phyloP scores from a whole-genome alignment of 257 asterid species.

The Cinchona pubescens region DNA sequence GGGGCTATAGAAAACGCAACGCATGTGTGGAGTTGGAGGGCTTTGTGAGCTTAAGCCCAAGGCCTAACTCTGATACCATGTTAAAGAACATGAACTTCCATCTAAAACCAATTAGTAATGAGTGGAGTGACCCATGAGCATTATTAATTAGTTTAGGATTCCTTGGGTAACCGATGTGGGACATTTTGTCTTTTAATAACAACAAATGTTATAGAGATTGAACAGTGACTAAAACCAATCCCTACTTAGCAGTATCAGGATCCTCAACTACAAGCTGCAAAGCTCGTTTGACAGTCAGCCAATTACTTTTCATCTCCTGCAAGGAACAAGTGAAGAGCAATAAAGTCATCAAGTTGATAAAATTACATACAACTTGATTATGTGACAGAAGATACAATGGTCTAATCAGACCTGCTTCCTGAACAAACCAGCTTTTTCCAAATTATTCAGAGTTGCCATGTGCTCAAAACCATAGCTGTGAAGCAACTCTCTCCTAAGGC shows the following conservation, averaged over 20 bases:
- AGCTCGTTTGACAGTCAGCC: constrained; percentile 82
- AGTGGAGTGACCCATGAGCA: too few species aligned
- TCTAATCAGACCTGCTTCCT: constrained; percentile 66
- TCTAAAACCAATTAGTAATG: too few species aligned
- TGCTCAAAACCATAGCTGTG: constrained; percentile 98
- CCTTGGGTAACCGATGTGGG: too few species aligned
- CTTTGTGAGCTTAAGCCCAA: too few species aligned
- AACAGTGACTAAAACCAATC: constrained; percentile 14
- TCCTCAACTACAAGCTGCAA: constrained; percentile 85
- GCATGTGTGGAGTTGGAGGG: too few species aligned
- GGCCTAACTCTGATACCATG: too few species aligned
- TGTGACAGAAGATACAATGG: background rate
- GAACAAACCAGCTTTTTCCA: constrained; percentile 91
- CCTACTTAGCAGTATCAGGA: constrained; percentile 80
- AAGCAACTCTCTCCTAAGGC: constrained; percentile 85
- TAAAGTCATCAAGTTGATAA: constrained; percentile 6
- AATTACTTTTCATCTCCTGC: constrained; percentile 89
- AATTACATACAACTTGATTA: background rate
- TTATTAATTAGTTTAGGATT: too few species aligned
- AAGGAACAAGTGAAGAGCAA: constrained; percentile 23
- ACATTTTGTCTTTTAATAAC: background rate
- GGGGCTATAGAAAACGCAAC: too few species aligned
- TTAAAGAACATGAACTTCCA: too few species aligned
- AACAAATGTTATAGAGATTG: background rate
- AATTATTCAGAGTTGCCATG: constrained; percentile 74